Evolutionary conservation across 805 yeast genomes (phyloP).

Genomic region (Komagataella mondaviorum): DNA sequence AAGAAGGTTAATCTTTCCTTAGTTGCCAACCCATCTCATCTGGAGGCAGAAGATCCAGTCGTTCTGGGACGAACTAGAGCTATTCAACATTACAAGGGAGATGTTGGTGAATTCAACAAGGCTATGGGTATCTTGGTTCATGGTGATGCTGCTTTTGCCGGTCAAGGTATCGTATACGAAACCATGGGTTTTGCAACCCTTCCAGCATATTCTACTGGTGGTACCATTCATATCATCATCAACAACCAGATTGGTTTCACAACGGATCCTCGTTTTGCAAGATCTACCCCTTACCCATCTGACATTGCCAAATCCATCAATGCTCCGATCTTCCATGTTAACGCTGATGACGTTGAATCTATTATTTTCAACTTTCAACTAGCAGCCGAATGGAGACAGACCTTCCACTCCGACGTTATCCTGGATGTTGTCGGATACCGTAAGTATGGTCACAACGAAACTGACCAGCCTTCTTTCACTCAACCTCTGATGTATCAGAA

Average conservation of each 20-base stretch:
- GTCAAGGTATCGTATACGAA: slow-evolving; percentile 98
- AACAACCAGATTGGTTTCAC: slow-evolving; percentile 99
- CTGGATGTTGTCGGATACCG: slow-evolving; percentile 97
- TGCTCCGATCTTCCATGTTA: slow-evolving; percentile 98
- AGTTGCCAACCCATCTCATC: slow-evolving; percentile 98
- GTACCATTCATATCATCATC: slow-evolving; percentile 91
- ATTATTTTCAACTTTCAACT: slow-evolving; percentile 82
- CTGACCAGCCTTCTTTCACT: slow-evolving; percentile 98
- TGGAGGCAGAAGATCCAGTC: slow-evolving; percentile 98
- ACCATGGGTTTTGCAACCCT: slow-evolving; percentile 89
- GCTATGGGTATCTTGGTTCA: slow-evolving; percentile 89
- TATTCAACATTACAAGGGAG: slow-evolving; percentile 81
- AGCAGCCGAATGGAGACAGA: slow-evolving; percentile 98
- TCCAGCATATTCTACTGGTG: slow-evolving; percentile 97
- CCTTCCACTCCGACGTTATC: slow-evolving; percentile 92
- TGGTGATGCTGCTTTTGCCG: slow-evolving; percentile 99
- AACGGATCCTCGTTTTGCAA: slow-evolving; percentile 93
- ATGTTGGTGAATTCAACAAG: slow-evolving; percentile 68
- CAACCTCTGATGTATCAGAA: slow-evolving; percentile 95
- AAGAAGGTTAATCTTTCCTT: slow-evolving; percentile 88
- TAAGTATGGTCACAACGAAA: slow-evolving; percentile 98
- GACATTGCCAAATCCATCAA: slow-evolving; percentile 94
- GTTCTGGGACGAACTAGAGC: slow-evolving; percentile 98
- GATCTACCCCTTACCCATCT: slow-evolving; percentile 96
- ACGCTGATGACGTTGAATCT: slow-evolving; percentile 95